These are phyloP conservation scores for Dalechampia spathulata DNA, from an alignment of 441 rosid genomes.

Conservation along the genomic window DNA sequence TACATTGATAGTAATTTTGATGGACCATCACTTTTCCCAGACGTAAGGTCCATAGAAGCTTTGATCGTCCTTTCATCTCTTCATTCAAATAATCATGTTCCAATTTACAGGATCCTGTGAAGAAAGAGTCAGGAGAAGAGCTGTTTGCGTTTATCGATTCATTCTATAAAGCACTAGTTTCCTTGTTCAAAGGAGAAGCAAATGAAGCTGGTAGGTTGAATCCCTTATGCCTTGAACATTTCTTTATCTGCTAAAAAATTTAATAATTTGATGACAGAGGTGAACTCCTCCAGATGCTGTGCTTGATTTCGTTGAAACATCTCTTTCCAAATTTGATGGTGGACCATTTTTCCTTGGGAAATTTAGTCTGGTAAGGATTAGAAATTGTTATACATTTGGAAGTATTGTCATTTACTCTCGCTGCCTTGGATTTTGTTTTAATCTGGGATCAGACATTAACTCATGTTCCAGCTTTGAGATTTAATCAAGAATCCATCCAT, in stretches of 20 bases:
- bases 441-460: background rate
- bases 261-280: background rate
- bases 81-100: background rate
- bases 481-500: background rate
- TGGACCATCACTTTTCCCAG: slow-evolving; percentile 73
- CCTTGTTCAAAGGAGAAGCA: slow-evolving; percentile 46
- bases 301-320: slow-evolving; percentile 57
- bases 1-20: slow-evolving; percentile 63
- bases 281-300: slow-evolving; percentile 38
- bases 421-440: background rate
- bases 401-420: background rate
- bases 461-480: background rate
- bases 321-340: slow-evolving; percentile 53
- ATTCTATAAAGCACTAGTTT: slow-evolving; percentile 40
- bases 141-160: slow-evolving; percentile 41
- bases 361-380: slow-evolving; percentile 46
- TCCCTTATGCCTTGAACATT: slow-evolving; percentile 10
- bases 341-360: slow-evolving; percentile 73
- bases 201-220: slow-evolving; percentile 44
- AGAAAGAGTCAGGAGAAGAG: slow-evolving; percentile 64
- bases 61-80: slow-evolving; percentile 8
- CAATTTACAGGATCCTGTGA: slow-evolving; percentile 44
- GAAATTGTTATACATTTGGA: background rate
- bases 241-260: background rate
- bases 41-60: slow-evolving; percentile 31